Evolutionary conservation across 192 early-diverging fungal genomes (phyloP), one percentile per base, ranked within the genome.

Genomic region (Glomus cerebriforme): DNA sequence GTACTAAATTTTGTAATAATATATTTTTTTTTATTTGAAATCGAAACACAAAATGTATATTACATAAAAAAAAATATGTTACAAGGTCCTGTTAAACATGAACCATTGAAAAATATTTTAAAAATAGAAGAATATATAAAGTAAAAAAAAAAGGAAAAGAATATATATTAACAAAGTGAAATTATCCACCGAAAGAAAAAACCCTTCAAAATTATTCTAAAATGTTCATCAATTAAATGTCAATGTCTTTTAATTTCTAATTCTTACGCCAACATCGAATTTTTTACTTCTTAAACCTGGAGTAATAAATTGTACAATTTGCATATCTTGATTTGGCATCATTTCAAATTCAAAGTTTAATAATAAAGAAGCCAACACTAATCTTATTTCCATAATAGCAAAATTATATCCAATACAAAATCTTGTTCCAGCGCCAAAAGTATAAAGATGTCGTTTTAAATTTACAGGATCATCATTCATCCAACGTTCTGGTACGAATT

Each of bases 401-500:
- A 90, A 84, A 47, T 86, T 85, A 60, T 83, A 82, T 9, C 88
- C 89, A 24, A 90, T 82, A 62, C 89, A 90, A 69, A 84, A 83
- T 19, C 89, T 65, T 12, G 86, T 81, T n/a, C 89, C 88, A 7
- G 79, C 80, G 37, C 85, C 84, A 74, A 90, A 90, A 2, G 85
- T 83, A 27, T 81, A 83, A 74, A 85, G 81, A 72, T 85, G 80
- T 19, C 79, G 72, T 49, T 84, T 82, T 80, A 83, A 79, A 58
- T 59, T 60, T 26, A 79, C 59, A 3, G 74, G 67, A 12, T 76
- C 73, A 79, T 10, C 76, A 75, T 77, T 65, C 15, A 85, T 58
- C 86, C 87, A 91, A 22, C 90, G 82, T 72, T 91, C 90, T 0
- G 90, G 90, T 0, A 82, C 79, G 69, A 90, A 91, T 60, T 84